Percentiles rank a stretch among this genome's conserved stretches.
Evolutionary conservation across 768 basidiomycete genomes (phyloP).

Genomic region (Xerocomellus dryophilus): DNA sequence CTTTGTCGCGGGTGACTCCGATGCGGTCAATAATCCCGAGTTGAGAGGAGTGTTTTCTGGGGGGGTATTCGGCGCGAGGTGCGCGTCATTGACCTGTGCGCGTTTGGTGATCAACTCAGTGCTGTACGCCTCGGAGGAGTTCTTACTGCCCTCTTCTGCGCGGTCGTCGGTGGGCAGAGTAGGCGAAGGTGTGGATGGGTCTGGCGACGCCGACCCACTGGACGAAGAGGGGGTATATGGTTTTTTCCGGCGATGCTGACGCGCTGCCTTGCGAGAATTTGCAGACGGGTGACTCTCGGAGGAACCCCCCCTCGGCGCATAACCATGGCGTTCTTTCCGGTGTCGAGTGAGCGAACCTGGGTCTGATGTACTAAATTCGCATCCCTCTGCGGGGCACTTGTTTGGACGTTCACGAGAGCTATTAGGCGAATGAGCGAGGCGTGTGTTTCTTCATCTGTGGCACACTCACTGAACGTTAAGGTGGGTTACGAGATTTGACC

Average conservation of each 20-base stretch:
- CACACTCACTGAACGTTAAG: slow-evolving; percentile 30
- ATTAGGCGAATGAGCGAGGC: background rate
- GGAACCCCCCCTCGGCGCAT: background rate
- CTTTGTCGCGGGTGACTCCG: no score
- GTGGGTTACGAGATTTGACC: slow-evolving; percentile 28
- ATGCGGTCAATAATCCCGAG: no score
- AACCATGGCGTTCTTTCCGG: background rate
- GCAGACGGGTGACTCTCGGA: no score
- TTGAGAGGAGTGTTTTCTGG: no score
- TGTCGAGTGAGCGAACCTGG: background rate
- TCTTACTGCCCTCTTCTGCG: background rate
- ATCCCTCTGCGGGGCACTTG: background rate
- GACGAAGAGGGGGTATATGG: no score
- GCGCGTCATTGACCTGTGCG: background rate
- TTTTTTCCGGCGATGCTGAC: no score
- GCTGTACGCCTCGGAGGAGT: background rate
- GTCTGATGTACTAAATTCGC: background rate
- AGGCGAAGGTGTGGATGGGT: no score
- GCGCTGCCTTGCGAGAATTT: no score
- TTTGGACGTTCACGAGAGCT: slow-evolving; percentile 14
- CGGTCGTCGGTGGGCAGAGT: no score
- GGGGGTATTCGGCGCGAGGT: background rate
- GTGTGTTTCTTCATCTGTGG: background rate
- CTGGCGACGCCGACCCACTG: no score
- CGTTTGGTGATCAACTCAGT: background rate